Base-by-base conservation (phyloP, 1,139 yeast genomes). In the Geotrichum histeridarum region DNA sequence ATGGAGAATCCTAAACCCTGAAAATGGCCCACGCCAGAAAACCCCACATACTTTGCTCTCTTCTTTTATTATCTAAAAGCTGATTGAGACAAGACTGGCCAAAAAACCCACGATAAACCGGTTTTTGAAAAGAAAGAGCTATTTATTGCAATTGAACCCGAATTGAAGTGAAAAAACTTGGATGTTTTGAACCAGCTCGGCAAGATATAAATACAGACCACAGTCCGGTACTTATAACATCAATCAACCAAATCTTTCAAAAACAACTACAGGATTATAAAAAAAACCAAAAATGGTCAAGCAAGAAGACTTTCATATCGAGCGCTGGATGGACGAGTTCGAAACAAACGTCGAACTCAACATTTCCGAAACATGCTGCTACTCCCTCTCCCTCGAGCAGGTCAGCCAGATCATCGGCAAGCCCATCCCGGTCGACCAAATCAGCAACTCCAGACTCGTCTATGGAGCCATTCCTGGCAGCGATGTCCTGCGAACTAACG, bases 341-440 rank as follows among this genome's bases (percentile, higher is more conserved):
- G 84, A 81, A 61, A 69, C 71, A 2, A 61, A 59, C 30, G 72
- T 75, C 51, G 60, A 60, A 14, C 66, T 66, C 65, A 80, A 80
- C 62, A 65, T 80, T 64, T 83, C 81, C 11, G 84, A 80, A 62
- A 77, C 83, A 0, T 80, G 84, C 63, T 76, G 78, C 59, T 72
- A 73, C 51, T 76, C 83, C 1, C 55, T 80, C 42, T 68, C 77
- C 5, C 60, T 79, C 30, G 60, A 68, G 4, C 77, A 78, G 43
- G 62, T 80, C 33, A 69, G 70, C 44, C 53, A 64, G 4, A 56
- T 77, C 36, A 62, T 70, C 4, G 71, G 68, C 11, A 60, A 61
- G 30, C 63, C 61, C 18, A 62, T 70, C 42, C 65, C 70, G 2
- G 27, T 60, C 11, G 61, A 64, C 27, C 44, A 58, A 37, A 33